phyloP scores from a whole-genome alignment of 192 early-diverging fungal genomes.

The Podila minutissima region DNA sequence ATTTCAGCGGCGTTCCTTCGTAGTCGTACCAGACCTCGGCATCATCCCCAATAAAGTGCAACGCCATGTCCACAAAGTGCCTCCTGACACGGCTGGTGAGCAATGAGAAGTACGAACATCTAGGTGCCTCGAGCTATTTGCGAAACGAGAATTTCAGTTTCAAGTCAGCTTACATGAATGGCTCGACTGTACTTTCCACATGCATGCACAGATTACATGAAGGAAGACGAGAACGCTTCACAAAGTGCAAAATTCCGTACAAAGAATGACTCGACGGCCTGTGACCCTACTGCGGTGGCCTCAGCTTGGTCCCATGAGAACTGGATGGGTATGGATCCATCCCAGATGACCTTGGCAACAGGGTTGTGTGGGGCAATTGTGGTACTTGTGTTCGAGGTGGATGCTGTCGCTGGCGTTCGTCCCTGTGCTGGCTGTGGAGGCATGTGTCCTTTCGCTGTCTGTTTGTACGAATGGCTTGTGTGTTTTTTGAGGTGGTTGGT shows the following conservation, averaged over 20 bases:
- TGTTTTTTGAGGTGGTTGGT: neutral
- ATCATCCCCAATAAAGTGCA: slow-evolving; percentile 56
- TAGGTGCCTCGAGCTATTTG: slow-evolving; percentile 61
- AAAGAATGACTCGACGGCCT: slow-evolving; percentile 48
- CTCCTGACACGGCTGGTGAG: slow-evolving; percentile 62
- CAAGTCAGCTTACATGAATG: neutral
- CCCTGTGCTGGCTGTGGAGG: slow-evolving; percentile 43
- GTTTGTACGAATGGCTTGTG: neutral
- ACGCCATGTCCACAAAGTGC: slow-evolving; percentile 55
- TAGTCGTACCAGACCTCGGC: slow-evolving; percentile 80
- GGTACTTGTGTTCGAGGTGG: slow-evolving; percentile 19
- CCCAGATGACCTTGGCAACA: slow-evolving; percentile 57
- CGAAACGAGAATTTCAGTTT: neutral
- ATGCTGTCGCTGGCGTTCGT: slow-evolving; percentile 33
- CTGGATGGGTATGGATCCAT: slow-evolving; percentile 57
- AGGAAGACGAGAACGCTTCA: neutral
- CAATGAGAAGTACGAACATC: slow-evolving; percentile 69
- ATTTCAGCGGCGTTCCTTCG: slow-evolving; percentile 77
- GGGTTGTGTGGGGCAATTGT: slow-evolving; percentile 53
- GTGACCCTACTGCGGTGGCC: slow-evolving; percentile 45
- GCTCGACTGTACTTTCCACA: neutral
- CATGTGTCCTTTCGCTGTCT: slow-evolving; percentile 19
- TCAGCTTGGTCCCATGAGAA: slow-evolving; percentile 52
- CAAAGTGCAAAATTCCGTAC: slow-evolving; percentile 10
- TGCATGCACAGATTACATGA: neutral